Conservation (phyloP, 2,329 filamentous ascomycete species). For the Beauveria australis region DNA sequence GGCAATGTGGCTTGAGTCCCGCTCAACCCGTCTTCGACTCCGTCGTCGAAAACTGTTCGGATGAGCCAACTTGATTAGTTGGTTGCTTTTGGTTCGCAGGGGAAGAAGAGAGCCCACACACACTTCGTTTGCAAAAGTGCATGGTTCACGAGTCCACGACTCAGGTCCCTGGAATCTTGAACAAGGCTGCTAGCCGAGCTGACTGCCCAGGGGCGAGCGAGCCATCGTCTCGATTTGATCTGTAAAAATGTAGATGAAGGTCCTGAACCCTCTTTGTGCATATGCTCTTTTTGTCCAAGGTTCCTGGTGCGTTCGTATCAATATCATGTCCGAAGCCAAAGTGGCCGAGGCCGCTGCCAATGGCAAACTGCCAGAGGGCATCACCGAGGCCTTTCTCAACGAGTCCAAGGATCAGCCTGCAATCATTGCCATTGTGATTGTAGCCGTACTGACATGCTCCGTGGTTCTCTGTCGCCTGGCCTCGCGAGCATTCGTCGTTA, state of each 20-base stretch:
- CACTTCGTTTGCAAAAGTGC: not conserved
- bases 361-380: slow-evolving; percentile 26
- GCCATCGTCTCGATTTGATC: not conserved
- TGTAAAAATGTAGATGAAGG: not conserved
- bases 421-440: slow-evolving; percentile 31
- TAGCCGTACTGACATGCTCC: slow-evolving; percentile 25
- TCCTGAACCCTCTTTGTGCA: not conserved
- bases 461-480: slow-evolving; percentile 26
- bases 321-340: not conserved
- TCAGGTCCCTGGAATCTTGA: not conserved
- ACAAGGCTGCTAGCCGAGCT: not conserved
- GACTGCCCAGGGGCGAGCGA: too few relatives aligned
- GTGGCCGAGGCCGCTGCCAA: slow-evolving; percentile 24
- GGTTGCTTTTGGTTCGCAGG: too few relatives aligned
- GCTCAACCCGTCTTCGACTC: not conserved
- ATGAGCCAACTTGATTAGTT: not conserved
- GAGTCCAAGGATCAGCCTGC: slow-evolving; percentile 28
- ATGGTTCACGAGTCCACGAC: not conserved
- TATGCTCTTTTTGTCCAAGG: not conserved
- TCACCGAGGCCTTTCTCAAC: slow-evolving; percentile 27
- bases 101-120: not conserved
- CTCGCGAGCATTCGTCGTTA: slow-evolving; percentile 28
- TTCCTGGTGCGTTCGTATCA: not conserved
- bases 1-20: too few relatives aligned
- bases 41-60: not conserved